phyloP scores from a whole-genome alignment of 495 filamentous ascomycete genomes.

The Penicillium macrosclerotiorum region DNA sequence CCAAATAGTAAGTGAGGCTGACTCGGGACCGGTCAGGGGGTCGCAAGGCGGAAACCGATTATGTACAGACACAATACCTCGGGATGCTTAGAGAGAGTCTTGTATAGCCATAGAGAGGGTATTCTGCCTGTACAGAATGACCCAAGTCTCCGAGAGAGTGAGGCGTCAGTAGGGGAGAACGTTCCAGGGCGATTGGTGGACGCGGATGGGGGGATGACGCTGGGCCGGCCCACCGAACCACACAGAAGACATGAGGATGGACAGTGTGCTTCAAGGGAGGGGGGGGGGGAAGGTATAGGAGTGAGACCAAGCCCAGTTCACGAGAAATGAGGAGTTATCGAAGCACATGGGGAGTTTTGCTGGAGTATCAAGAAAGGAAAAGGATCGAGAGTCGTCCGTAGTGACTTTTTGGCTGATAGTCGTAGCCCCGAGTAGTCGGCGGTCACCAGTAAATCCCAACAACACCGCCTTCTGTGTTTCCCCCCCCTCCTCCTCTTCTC shows the following conservation, averaged over 20 bases:
- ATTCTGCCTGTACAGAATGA: too few relatives aligned
- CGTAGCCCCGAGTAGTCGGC: not conserved
- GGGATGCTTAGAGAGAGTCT: too few relatives aligned
- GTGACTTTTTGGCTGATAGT: not conserved
- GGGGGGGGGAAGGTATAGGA: not conserved
- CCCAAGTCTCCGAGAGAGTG: constrained; percentile 11
- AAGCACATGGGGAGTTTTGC: not conserved
- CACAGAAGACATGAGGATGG: constrained; percentile 35
- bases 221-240: constrained; percentile 47
- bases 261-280: not conserved
- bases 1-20: too few relatives aligned
- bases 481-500: constrained; percentile 24
- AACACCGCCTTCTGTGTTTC: constrained; percentile 34
- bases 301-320: too few relatives aligned
- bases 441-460: constrained; percentile 29
- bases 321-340: not conserved
- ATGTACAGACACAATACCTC: too few relatives aligned
- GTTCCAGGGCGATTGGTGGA: constrained; percentile 38
- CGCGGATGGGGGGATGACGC: constrained; percentile 44
- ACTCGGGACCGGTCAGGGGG: too few relatives aligned
- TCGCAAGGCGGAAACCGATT: too few relatives aligned
- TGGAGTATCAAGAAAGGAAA: not conserved
- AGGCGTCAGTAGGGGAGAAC: constrained; percentile 17
- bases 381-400: not conserved
- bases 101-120: too few relatives aligned